Conservation (phyloP, 2,329 filamentous ascomycete species). For the Penicillium sp. region DNA sequence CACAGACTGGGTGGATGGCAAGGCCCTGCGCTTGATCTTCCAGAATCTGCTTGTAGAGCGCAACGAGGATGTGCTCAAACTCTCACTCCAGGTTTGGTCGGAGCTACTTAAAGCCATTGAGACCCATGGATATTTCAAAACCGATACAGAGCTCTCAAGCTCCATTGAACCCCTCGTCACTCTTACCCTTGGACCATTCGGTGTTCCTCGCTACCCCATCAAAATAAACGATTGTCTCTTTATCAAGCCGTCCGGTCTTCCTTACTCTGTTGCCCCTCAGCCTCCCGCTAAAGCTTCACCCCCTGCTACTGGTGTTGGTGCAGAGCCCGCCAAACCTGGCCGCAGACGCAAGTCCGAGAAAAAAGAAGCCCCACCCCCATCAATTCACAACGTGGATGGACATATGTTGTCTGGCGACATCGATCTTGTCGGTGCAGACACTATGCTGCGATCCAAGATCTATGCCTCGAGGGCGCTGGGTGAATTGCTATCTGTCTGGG, state of each 20-base stretch:
- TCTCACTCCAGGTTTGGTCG: conserved; percentile 85
- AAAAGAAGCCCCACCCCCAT: conserved; percentile 65
- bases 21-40: conserved; percentile 83
- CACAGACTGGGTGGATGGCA: conserved; percentile 89
- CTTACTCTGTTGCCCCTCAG: conserved; percentile 60
- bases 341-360: conserved; percentile 84
- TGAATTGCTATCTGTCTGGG: conserved; percentile 75
- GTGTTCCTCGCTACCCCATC: conserved; percentile 84
- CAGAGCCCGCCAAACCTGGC: conserved; percentile 63
- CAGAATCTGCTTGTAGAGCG: conserved; percentile 95
- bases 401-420: conserved; percentile 98
- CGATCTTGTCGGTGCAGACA: conserved; percentile 87
- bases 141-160: conserved; percentile 70
- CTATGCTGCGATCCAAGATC: conserved; percentile 85
- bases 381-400: conserved; percentile 93
- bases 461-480: conserved; percentile 84
- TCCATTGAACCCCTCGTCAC: conserved; percentile 82
- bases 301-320: conserved; percentile 50
- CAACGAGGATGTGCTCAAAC: conserved; percentile 76
- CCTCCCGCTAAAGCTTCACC: conserved; percentile 44
- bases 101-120: conserved; percentile 71
- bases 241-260: conserved; percentile 87
- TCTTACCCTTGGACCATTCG: conserved; percentile 85
- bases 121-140: conserved; percentile 58
- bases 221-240: conserved; percentile 89